Conservation (phyloP, 2,329 filamentous ascomycete genomes). For the Ceratocystis cacaofunesta region DNA sequence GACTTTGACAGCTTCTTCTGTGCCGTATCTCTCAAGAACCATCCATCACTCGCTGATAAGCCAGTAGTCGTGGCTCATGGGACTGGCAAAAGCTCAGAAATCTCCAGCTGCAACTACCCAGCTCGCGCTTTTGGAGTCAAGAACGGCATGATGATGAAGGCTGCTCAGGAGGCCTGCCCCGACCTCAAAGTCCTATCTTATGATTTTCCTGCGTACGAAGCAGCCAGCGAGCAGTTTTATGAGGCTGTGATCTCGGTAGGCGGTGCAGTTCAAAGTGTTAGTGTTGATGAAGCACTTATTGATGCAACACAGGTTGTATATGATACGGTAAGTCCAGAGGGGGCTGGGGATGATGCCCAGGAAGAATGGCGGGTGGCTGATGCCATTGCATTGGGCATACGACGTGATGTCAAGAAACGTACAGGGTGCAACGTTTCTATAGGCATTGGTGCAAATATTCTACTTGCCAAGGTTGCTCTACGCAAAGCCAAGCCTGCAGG, state of each 20-base stretch:
- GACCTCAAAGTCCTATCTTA: slow-evolving; percentile 84
- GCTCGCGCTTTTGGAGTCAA: slow-evolving; percentile 76
- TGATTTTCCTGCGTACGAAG: slow-evolving; percentile 88
- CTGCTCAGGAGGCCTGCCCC: slow-evolving; percentile 67
- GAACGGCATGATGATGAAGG: slow-evolving; percentile 99
- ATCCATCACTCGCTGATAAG: slow-evolving; percentile 60
- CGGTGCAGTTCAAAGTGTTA: slow-evolving; percentile 85
- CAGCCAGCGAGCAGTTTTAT: slow-evolving; percentile 79
- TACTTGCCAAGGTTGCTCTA: slow-evolving; percentile 81
- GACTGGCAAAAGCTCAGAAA: slow-evolving; percentile 72
- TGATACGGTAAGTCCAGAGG: slow-evolving; percentile 49
- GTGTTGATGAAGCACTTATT: slow-evolving; percentile 85
- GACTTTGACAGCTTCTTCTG: slow-evolving; percentile 99
- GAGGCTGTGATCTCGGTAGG: slow-evolving; percentile 64
- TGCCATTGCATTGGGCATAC: slow-evolving; percentile 47
- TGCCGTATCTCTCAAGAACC: slow-evolving; percentile 67
- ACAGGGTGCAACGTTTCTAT: slow-evolving; percentile 84
- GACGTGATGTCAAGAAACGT: slow-evolving; percentile 52
- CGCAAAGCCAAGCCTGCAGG: slow-evolving; percentile 89
- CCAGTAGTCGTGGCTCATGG: slow-evolving; percentile 85
- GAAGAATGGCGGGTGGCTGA: slow-evolving; percentile 68
- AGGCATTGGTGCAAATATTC: slow-evolving; percentile 78
- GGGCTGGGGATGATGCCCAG: slow-evolving; percentile 22
- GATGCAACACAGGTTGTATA: slow-evolving; percentile 64
- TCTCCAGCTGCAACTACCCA: slow-evolving; percentile 93